These are phyloP conservation scores for Yamadazyma paraphyllophila DNA, from an alignment of 805 yeast genomes.

Conservation along the genomic window DNA sequence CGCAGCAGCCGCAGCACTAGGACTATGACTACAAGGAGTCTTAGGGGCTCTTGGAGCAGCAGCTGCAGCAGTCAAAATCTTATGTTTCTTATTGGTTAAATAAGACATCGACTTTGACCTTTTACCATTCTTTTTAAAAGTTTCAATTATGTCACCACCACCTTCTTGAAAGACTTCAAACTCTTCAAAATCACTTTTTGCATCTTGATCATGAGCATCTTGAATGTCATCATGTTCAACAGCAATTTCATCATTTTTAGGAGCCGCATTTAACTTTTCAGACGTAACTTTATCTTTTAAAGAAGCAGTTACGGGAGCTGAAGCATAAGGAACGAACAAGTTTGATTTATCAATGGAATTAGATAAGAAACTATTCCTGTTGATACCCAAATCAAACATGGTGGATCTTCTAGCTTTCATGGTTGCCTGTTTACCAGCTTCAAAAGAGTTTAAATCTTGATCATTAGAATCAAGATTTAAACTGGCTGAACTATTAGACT, in stretches of 20 bases:
- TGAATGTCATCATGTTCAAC: constrained; percentile 4
- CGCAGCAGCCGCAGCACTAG: constrained; percentile 69
- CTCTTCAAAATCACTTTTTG: constrained; percentile 42
- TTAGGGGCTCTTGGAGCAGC: constrained; percentile 81
- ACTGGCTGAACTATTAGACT: background rate
- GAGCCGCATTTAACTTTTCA: background rate
- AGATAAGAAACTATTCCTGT: constrained; percentile 40
- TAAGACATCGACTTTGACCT: constrained; percentile 68
- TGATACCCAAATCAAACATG: constrained; percentile 49
- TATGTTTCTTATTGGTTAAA: constrained; percentile 50
- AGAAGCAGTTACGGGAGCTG: constrained; percentile 78
- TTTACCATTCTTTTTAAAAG: constrained; percentile 47
- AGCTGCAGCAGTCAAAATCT: constrained; percentile 69
- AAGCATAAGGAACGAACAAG: constrained; percentile 62
- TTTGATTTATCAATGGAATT: constrained; percentile 39
- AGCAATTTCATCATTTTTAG: background rate
- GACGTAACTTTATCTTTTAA: constrained; percentile 27
- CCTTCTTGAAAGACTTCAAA: constrained; percentile 46
- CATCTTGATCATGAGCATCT: constrained; percentile 9
- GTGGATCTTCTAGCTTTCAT: constrained; percentile 50
- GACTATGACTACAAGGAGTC: constrained; percentile 52
- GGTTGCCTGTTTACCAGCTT: constrained; percentile 34
- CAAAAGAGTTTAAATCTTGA: constrained; percentile 30
- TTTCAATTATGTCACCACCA: constrained; percentile 34
- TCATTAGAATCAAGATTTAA: constrained; percentile 1